A percentile compares a stretch with the other conserved stretches of the same genome.
phyloP scores from a whole-genome alignment of 1,284 basidiomycete species.

The Ceratorhiza oryzae-sativae region DNA sequence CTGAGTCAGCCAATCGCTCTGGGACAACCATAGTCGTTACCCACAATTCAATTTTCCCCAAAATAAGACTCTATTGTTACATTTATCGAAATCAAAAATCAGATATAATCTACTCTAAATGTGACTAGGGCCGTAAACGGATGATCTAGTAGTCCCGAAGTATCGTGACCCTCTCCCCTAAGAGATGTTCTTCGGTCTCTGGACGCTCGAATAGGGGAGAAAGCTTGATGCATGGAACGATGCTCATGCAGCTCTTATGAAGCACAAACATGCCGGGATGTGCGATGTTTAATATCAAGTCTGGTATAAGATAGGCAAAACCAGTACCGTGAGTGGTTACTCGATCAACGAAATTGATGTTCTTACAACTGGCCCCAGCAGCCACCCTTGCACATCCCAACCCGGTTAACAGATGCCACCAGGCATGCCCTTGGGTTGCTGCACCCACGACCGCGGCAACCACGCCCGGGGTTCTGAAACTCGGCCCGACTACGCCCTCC shows the following conservation, averaged over 20 bases:
- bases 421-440: conserved; percentile 49
- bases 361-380: conserved; percentile 51
- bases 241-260: background rate
- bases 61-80: no score
- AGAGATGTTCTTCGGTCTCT: conserved; percentile 1
- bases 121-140: background rate
- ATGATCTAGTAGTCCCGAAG: background rate
- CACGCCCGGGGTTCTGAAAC: conserved; percentile 1
- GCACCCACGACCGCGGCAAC: conserved; percentile 10
- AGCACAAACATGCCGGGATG: conserved; percentile 16
- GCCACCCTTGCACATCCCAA: conserved; percentile 55
- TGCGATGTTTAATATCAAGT: background rate
- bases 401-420: conserved; percentile 60
- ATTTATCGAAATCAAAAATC: no score
- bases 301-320: background rate
- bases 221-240: conserved; percentile 9
- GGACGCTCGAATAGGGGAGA: conserved; percentile 13
- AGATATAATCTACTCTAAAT: no score
- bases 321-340: background rate
- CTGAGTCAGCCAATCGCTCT: no score
- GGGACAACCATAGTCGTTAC: no score
- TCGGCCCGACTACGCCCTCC: conserved; percentile 6
- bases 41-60: no score
- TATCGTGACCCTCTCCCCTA: background rate
- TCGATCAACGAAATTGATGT: background rate